Base-by-base conservation (phyloP, 2,329 filamentous ascomycete species). In the Colletotrichum sp. region DNA sequence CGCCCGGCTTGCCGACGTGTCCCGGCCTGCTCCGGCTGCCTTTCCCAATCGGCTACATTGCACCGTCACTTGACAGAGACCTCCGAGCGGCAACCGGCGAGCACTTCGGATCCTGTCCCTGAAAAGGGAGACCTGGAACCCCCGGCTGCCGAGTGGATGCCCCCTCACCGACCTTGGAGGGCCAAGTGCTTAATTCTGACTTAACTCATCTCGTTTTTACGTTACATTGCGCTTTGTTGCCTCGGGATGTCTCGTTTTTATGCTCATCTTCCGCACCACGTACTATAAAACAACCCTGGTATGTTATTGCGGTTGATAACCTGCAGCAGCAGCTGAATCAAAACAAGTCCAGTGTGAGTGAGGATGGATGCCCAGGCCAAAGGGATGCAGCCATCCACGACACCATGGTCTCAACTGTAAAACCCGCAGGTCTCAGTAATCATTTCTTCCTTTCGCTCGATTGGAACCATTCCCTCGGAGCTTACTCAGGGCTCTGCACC, bases 261-360 rank as follows among this genome's bases (percentile, higher is more conserved):
- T 24, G 36, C 36, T 70, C 32, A 24, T n/a, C n/a, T 30, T 24
- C 32, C 55, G 34, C 36, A 13, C n/a, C 10, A 13, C 44, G n/a
- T 52, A 52, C 44, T 52, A 21, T 52, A 21, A 8, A 52, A 52
- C 6, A 28, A 24, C 13, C 66, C 66, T 63, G 21, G 30, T 15
- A 30, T 16, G 39, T 52, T 49, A 12, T 32, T 52, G 16, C 30
- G 18, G 30, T 63, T 65, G 44, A 39, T 66, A 15, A 32, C 16
- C 24, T 15, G 44, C 44, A 52, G 44, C 44, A 52, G n/a, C 44
- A 13, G 44, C 32, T 68, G 64, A 65, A 69, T 69, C 73, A 73
- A 76, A 73, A 69, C 64, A 73, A 59, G 16, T 18, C 21, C 49
- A 65, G 57, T 66, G 72, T 75, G 21, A 71, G 72, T 71, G 21